These are phyloP conservation scores for Lactarius tabidus DNA, from an alignment of 768 basidiomycete species.

Conservation along the genomic window DNA sequence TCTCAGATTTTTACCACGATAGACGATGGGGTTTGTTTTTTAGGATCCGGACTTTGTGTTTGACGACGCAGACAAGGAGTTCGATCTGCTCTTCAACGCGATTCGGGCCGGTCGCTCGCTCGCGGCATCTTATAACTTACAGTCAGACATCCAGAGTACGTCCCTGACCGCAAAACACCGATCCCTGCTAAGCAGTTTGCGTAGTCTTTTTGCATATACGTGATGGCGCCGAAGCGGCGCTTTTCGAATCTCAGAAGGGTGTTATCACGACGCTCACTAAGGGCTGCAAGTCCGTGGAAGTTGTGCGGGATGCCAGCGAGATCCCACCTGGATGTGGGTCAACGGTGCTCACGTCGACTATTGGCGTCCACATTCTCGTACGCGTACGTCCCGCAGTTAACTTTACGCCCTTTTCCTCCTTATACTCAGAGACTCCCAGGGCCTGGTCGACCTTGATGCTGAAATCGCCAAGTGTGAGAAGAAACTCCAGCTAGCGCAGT, in stretches of 20 bases:
- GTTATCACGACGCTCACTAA: constrained; percentile 85
- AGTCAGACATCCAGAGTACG: constrained; percentile 77
- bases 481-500: constrained; percentile 69
- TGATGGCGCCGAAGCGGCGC: constrained; percentile 52
- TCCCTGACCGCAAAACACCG: constrained; percentile 1
- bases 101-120: constrained; percentile 80
- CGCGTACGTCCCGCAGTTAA: constrained; percentile 47
- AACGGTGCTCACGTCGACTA: constrained; percentile 66
- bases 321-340: constrained; percentile 89
- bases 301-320: constrained; percentile 60
- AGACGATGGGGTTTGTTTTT: not conserved
- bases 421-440: constrained; percentile 42
- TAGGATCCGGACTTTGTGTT: constrained; percentile 62
- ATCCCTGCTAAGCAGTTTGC: constrained; percentile 5
- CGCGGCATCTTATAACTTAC: constrained; percentile 85
- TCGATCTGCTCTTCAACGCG: constrained; percentile 73
- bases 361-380: constrained; percentile 81
- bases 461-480: constrained; percentile 90
- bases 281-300: constrained; percentile 72
- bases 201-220: constrained; percentile 77
- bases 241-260: constrained; percentile 68
- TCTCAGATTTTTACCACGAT: not conserved
- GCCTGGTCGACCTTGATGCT: constrained; percentile 81
- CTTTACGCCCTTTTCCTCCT: not conserved
- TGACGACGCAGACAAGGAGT: constrained; percentile 72